phyloP scores from a whole-genome alignment of 495 filamentous ascomycete species.

The Hypoxylon crocopeplum region DNA sequence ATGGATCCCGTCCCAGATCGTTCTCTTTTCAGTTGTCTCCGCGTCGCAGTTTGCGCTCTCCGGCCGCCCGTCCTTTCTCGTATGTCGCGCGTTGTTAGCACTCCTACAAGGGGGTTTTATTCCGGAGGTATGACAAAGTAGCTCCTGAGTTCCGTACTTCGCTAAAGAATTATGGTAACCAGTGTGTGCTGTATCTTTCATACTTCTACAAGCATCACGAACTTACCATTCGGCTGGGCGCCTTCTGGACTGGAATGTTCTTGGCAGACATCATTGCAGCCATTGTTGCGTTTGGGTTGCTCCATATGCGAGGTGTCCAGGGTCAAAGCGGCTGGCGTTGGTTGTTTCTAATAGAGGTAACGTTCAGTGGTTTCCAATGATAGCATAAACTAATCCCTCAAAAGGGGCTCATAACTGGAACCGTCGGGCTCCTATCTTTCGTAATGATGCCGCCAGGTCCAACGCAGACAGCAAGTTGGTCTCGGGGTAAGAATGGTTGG shows the following conservation, averaged over 20 bases:
- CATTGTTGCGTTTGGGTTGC: constrained; percentile 74
- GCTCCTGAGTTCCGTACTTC: not conserved
- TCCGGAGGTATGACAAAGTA: constrained; percentile 43
- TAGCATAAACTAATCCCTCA: not conserved
- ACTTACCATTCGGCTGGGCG: constrained; percentile 58
- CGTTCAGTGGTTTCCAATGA: not conserved
- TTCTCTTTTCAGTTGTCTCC: constrained; percentile 78
- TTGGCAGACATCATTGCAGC: constrained; percentile 69
- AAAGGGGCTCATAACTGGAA: constrained; percentile 60
- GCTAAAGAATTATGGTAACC: not conserved
- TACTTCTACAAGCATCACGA: constrained; percentile 80
- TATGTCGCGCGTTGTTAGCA: constrained; percentile 70
- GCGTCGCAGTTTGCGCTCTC: constrained; percentile 69
- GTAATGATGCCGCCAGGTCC: constrained; percentile 76
- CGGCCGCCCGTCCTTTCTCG: constrained; percentile 67
- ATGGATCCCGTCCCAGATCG: constrained; percentile 86
- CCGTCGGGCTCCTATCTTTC: constrained; percentile 69
- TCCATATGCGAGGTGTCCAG: constrained; percentile 67
- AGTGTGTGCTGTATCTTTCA: constrained; percentile 68
- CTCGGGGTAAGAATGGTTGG: constrained; percentile 71
- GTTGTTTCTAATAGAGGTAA: constrained; percentile 65
- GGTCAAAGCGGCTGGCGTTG: constrained; percentile 76
- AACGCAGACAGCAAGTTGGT: constrained; percentile 70
- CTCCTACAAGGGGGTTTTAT: constrained; percentile 79
- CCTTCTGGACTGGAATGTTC: constrained; percentile 72